Base-by-base conservation (phyloP, 306 rosid genomes). In the Rosa persica region DNA sequence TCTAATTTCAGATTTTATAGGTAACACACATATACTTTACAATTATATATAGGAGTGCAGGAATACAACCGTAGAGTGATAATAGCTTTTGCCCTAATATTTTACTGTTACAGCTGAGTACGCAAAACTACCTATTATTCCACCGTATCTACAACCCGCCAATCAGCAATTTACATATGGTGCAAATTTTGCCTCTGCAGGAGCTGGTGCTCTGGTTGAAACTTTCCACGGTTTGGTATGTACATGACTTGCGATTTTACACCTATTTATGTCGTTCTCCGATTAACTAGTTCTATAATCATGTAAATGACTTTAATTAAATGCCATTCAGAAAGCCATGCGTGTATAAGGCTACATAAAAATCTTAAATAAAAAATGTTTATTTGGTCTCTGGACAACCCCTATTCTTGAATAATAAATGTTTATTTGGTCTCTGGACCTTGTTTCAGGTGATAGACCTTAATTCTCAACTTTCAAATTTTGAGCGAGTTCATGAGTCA, bases 1-100 rank as follows among this genome's bases (percentile, higher is more conserved):
- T 8, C n/a, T 82, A 0, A 82, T 86, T 58, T 76, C 90, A 4
- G 93, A 87, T 72, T 83, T 85, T 40, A 62, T 85, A 13, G 90
- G 90, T 88, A 70, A 72, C 55, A 25, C 25, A 13, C 12, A 30
- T 2, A 15, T 62, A 62, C 68, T 5, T 61, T 6, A 30, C 39
- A 22, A 10, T 62, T 25, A 62, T 5, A 25, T 12, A 25, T 30
- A 62, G 1, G 68, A 13, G 64, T 57, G 30, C 64, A 10, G 1
- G 12, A 22, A 11, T 20, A 49, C 20, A 49, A 49, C n/a, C 16
- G 55, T 1, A 1, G 67, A 25, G 67, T 61, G 15, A 25, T 22
- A 58, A 58, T 60, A 60, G 38, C 8, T 7, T 7, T 62, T 5
- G 6, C n/a, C 11, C 40, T 62, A 62, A 27, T 62, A 34, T 30